Evolutionary conservation across 2,329 filamentous ascomycete species (phyloP), one percentile per base, ranked within the genome.

Genomic region (Diaporthe caulivora): DNA sequence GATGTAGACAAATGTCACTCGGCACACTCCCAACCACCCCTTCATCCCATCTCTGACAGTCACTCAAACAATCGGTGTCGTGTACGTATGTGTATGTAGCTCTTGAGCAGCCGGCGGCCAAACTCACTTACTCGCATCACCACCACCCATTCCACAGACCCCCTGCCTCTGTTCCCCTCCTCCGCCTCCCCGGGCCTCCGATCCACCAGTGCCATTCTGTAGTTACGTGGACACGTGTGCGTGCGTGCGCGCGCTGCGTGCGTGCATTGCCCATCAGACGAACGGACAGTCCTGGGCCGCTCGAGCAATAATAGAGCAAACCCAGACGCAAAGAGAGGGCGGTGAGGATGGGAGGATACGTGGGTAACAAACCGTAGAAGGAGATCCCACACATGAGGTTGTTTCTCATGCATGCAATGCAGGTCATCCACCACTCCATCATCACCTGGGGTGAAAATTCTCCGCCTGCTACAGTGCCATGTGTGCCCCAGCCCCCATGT

Each of bases 1-100:
- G 62, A 53, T 47, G 62, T 40, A 40, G 34, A 34, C 34, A 10
- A 44, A 51, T 51, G 44, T 34, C 62, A 65, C 62, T 65, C 44
- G 34, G 34, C 62, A 40, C 62, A 44, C n/a, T 18, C 47, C 44
- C 31, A 37, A 2, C 29, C 31, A 29, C 55, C 57, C 62, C 62
- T 29, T 67, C 62, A 67, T 67, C 62, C 62, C 62, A 67, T 67
- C 62, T 67, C 62, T 67, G 62, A 67, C 44, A 51, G 44, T 67
- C 29, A 13, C 62, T 47, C 37, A 67, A 29, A 37, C 26, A 26
- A 53, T 21, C 31, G 47, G n/a, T 53, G n/a, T 67, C 62, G 29
- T 53, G 47, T 34, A 34, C 5, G 34, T 34, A 9, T n/a, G n/a
- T n/a, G 9, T 34, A 34, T 34, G 5, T n/a, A 51, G 31, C 62